phyloP scores from a whole-genome alignment of 2,329 filamentous ascomycete genomes.

The Pseudogymnoascus sp. region DNA sequence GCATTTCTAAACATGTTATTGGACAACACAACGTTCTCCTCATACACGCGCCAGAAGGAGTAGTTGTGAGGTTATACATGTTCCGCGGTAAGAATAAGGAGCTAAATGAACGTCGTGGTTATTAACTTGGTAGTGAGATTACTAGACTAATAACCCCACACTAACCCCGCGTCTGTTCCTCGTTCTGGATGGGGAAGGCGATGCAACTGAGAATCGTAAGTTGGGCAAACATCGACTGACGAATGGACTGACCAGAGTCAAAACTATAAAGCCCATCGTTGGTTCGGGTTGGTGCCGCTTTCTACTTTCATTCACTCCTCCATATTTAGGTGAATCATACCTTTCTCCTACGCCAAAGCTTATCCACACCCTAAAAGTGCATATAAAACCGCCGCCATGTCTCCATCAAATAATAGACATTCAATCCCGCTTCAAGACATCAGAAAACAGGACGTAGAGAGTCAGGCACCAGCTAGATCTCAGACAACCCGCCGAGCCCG shows the following conservation, averaged over 20 bases:
- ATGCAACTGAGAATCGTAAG: slow-evolving; percentile 4
- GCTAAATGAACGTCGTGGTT: neutral
- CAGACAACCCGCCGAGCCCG: neutral
- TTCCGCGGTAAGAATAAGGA: neutral
- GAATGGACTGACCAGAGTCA: neutral
- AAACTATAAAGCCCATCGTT: neutral
- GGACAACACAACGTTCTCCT: neutral
- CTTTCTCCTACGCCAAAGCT: neutral
- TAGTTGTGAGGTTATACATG: neutral
- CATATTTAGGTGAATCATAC: neutral
- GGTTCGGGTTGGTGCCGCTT: neutral
- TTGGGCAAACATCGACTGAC: neutral
- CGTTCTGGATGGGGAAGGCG: neutral
- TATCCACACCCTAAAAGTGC: neutral
- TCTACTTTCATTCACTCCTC: neutral
- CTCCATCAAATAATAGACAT: neutral
- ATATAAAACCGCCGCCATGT: neutral
- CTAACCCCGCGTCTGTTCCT: neutral
- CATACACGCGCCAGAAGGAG: neutral
- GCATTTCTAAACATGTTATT: neutral
- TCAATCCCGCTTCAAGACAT: neutral
- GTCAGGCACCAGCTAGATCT: neutral
- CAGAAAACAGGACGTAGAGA: neutral
- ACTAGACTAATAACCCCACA: neutral
- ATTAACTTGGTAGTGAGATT: neutral